A percentile compares a stretch with the other conserved stretches of the same genome.
These are phyloP conservation scores for Cytospora paraplurivora DNA, from an alignment of 2,329 filamentous ascomycete genomes.

Conservation along the genomic window DNA sequence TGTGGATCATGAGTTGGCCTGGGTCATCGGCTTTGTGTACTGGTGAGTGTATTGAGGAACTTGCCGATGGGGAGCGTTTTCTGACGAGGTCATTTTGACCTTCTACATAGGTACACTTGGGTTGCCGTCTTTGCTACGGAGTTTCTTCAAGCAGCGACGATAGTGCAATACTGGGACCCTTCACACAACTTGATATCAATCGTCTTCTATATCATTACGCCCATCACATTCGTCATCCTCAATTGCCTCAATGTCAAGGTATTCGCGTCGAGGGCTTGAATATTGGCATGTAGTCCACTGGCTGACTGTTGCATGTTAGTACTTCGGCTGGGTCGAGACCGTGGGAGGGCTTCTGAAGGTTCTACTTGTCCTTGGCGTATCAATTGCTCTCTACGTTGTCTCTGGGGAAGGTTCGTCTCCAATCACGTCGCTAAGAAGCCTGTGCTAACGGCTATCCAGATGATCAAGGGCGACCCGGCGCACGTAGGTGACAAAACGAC, in stretches of 20 bases:
- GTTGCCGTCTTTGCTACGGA: constrained; percentile 26
- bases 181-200: constrained; percentile 2
- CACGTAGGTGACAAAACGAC: neutral
- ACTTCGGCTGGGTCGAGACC: constrained; percentile 34
- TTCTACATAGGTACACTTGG: constrained; percentile 23
- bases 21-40: constrained; percentile 29
- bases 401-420: constrained; percentile 20
- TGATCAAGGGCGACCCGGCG: neutral
- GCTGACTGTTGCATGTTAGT: constrained; percentile 22
- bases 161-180: constrained; percentile 22
- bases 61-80: neutral
- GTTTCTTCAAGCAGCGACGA: constrained; percentile 23
- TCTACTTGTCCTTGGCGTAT: constrained; percentile 26
- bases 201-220: constrained; percentile 22
- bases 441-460: constrained; percentile 1
- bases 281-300: too few species aligned
- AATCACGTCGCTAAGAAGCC: neutral
- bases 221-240: constrained; percentile 20
- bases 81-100: neutral
- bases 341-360: constrained; percentile 31
- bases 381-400: constrained; percentile 29
- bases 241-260: constrained; percentile 28
- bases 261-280: too few species aligned
- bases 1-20: constrained; percentile 30
- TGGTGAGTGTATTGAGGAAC: constrained; percentile 23